Percentiles rank a stretch among this genome's conserved stretches.
phyloP scores from a whole-genome alignment of 371 early-diverging fungal genomes.

The Zopfochytrium polystomum region DNA sequence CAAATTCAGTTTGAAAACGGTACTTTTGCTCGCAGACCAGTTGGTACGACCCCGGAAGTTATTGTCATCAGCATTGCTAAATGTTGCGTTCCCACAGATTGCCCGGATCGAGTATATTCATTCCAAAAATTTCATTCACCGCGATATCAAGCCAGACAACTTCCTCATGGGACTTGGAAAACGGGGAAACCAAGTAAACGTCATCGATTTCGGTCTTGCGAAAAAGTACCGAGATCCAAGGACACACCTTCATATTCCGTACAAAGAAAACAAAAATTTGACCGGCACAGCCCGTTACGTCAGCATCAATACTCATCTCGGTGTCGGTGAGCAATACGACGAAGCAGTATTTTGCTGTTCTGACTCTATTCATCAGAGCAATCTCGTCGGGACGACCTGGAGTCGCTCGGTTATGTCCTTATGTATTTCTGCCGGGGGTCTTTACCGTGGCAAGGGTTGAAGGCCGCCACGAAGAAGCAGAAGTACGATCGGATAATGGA shows the following conservation, averaged over 20 bases:
- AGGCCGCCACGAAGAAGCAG: constrained; percentile 97
- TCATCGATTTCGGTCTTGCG: constrained; percentile 99
- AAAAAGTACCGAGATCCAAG: constrained; percentile 97
- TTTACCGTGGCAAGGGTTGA: constrained; percentile 99
- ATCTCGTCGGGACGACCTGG: too few relatives aligned
- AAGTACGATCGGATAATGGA: constrained; percentile 99
- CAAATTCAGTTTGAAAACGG: constrained; percentile 97
- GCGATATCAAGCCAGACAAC: constrained; percentile 94
- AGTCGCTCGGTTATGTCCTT: constrained; percentile 97
- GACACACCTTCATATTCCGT: constrained; percentile 96
- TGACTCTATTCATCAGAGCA: constrained; percentile 58
- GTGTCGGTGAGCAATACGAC: constrained; percentile 78
- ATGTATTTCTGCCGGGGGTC: constrained; percentile 99
- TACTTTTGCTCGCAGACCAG: constrained; percentile 96
- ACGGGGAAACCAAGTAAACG: constrained; percentile 92
- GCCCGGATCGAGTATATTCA: constrained; percentile 97
- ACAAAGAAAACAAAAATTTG: constrained; percentile 96
- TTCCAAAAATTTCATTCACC: constrained; percentile 76
- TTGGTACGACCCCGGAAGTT: constrained; percentile 64
- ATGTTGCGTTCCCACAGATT: constrained; percentile 58
- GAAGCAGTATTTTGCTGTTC: neutral
- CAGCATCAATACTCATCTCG: constrained; percentile 97
- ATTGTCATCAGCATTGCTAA: constrained; percentile 4
- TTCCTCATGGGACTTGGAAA: constrained; percentile 97
- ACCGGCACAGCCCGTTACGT: constrained; percentile 99